These are phyloP conservation scores for Discostella stelligera DNA, from an alignment of 352 stramenopile species.

Conservation along the genomic window DNA sequence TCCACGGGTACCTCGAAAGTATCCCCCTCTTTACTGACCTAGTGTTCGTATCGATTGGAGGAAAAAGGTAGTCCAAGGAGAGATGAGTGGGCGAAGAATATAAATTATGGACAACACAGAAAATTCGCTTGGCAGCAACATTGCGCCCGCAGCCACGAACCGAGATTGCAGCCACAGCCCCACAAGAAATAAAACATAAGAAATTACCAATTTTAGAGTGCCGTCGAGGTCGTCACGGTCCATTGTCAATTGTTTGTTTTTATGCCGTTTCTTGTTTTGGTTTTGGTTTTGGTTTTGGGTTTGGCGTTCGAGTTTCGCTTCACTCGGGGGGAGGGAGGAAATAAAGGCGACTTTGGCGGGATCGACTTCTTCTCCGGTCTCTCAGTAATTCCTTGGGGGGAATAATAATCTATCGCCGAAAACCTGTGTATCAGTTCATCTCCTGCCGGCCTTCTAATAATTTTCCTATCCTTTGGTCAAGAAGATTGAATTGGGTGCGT, in stretches of 20 bases:
- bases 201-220: slow-evolving; percentile 60
- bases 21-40: slow-evolving; percentile 89
- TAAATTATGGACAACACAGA: background rate
- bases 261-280: background rate
- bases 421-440: too few species aligned
- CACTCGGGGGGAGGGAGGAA: too few species aligned
- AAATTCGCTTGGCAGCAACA: background rate
- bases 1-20: slow-evolving; percentile 92
- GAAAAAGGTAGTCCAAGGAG: background rate
- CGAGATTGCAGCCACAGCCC: background rate
- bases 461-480: too few species aligned
- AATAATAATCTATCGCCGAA: too few species aligned
- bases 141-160: background rate
- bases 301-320: too few species aligned
- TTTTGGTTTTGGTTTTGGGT: background rate
- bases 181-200: background rate
- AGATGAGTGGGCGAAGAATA: background rate
- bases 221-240: slow-evolving; percentile 43
- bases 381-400: too few species aligned
- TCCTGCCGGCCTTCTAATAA: too few species aligned
- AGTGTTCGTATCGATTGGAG: background rate
- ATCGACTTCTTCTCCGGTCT: too few species aligned
- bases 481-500: too few species aligned
- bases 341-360: too few species aligned
- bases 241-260: slow-evolving; percentile 7